Evolutionary conservation across 2,329 filamentous ascomycete genomes (phyloP).

Genomic region (Alternaria consortialis): DNA sequence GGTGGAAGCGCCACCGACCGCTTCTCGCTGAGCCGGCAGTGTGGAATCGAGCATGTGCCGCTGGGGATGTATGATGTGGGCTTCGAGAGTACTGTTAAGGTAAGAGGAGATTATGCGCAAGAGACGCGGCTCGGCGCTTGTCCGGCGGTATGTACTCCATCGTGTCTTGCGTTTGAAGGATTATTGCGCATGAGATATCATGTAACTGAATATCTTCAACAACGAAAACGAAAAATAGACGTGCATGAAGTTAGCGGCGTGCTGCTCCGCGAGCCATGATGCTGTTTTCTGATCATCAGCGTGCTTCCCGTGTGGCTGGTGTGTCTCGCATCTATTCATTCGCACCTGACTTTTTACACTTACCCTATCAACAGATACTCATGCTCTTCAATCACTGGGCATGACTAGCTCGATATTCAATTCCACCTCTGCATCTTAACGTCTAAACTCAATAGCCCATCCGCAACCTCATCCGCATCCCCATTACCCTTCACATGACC

Average conservation of each 20-base stretch:
- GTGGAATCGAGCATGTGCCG: not conserved
- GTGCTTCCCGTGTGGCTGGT: not conserved
- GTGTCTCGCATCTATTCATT: not conserved
- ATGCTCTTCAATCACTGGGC: not conserved
- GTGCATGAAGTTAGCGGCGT: not conserved
- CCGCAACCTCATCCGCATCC: constrained; percentile 7
- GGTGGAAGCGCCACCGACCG: not conserved
- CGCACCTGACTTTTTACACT: not conserved
- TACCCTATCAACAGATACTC: not conserved
- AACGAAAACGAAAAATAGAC: not conserved
- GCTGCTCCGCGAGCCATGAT: constrained; percentile 1
- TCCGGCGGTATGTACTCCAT: constrained; percentile 2
- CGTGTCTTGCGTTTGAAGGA: not conserved
- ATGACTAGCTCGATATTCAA: not conserved
- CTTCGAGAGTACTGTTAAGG: not conserved
- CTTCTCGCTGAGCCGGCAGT: constrained; percentile 2
- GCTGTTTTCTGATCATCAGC: not conserved
- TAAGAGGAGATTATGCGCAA: constrained; percentile 3
- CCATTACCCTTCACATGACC: constrained; percentile 5
- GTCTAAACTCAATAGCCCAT: constrained; percentile 2
- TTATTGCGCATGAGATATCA: not conserved
- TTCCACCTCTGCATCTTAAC: not conserved
- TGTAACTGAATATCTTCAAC: not conserved
- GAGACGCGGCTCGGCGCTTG: constrained; percentile 4
- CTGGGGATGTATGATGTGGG: not conserved